Conservation (phyloP, 768 basidiomycete genomes). For the Gloeophyllum trabeum region DNA sequence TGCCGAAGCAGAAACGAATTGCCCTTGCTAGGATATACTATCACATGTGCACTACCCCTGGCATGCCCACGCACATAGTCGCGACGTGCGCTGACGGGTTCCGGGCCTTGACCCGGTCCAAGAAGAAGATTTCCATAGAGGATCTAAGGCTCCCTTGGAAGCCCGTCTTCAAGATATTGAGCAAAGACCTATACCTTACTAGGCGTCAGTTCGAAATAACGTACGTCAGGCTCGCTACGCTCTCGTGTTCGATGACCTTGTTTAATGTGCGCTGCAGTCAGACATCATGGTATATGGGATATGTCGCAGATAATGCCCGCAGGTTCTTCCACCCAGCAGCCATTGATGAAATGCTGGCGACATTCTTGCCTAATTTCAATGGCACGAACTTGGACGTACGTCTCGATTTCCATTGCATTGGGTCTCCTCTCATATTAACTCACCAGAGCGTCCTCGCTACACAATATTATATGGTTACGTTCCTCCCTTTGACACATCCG, state of each 20-base stretch:
- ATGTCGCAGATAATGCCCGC: slow-evolving; percentile 53
- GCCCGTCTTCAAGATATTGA: slow-evolving; percentile 62
- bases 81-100: slow-evolving; percentile 58
- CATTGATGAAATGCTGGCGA: slow-evolving; percentile 80
- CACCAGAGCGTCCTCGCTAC: slow-evolving; percentile 61
- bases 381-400: slow-evolving; percentile 64
- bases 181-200: slow-evolving; percentile 65
- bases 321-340: slow-evolving; percentile 87
- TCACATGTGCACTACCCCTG: slow-evolving; percentile 63
- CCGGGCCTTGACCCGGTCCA: slow-evolving; percentile 46
- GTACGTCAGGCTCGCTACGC: slow-evolving; percentile 25
- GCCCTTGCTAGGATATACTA: slow-evolving; percentile 71
- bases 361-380: slow-evolving; percentile 70
- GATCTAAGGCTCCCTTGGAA: slow-evolving; percentile 79
- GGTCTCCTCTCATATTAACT: slow-evolving; percentile 3
- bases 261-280: slow-evolving; percentile 30
- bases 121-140: slow-evolving; percentile 64
- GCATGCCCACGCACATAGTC: slow-evolving; percentile 60
- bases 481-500: slow-evolving; percentile 77
- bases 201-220: slow-evolving; percentile 72
- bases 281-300: slow-evolving; percentile 69
- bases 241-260: neutral
- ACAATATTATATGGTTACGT: slow-evolving; percentile 79
- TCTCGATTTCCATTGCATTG: slow-evolving; percentile 6
- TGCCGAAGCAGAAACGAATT: slow-evolving; percentile 71